These are phyloP conservation scores for Aeminium ludgeri DNA, from an alignment of 495 filamentous ascomycete species.

Conservation along the genomic window DNA sequence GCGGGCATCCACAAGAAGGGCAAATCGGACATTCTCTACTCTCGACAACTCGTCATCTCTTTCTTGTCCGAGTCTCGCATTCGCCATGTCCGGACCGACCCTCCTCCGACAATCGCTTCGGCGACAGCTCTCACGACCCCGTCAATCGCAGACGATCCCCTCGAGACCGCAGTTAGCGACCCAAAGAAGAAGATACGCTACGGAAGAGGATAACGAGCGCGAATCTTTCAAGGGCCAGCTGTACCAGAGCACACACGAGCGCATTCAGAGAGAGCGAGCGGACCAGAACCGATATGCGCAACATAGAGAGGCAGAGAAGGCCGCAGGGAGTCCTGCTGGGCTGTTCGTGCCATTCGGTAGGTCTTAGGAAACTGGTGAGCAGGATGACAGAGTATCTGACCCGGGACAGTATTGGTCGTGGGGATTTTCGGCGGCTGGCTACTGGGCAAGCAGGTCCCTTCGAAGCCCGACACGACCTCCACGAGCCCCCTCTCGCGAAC, in stretches of 20 bases:
- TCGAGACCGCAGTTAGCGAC: background rate
- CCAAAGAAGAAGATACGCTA: constrained; percentile 5
- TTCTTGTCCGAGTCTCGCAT: no score
- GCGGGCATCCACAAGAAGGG: no score
- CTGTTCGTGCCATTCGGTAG: constrained; percentile 6
- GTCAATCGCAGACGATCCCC: background rate
- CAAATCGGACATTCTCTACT: no score
- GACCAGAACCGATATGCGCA: constrained; percentile 50
- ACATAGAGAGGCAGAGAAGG: constrained; percentile 35
- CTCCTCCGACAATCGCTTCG: background rate
- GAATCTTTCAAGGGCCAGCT: constrained; percentile 69
- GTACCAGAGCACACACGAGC: constrained; percentile 62
- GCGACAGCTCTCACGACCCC: background rate
- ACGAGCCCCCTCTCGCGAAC: constrained; percentile 51
- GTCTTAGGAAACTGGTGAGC: background rate
- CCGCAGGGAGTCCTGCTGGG: constrained; percentile 11
- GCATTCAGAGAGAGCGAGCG: constrained; percentile 55
- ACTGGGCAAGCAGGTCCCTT: constrained; percentile 45
- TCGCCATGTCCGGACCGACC: background rate
- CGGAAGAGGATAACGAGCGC: constrained; percentile 4
- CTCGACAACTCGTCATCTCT: no score
- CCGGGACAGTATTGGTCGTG: constrained; percentile 35
- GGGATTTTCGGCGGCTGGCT: constrained; percentile 51
- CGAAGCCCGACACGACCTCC: constrained; percentile 45
- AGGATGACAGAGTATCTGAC: background rate